Evolutionary conservation across 163 green algal genomes (phyloP), one percentile per base, ranked within the genome.

Genomic region (Chlamydomonas reinhardtii): DNA sequence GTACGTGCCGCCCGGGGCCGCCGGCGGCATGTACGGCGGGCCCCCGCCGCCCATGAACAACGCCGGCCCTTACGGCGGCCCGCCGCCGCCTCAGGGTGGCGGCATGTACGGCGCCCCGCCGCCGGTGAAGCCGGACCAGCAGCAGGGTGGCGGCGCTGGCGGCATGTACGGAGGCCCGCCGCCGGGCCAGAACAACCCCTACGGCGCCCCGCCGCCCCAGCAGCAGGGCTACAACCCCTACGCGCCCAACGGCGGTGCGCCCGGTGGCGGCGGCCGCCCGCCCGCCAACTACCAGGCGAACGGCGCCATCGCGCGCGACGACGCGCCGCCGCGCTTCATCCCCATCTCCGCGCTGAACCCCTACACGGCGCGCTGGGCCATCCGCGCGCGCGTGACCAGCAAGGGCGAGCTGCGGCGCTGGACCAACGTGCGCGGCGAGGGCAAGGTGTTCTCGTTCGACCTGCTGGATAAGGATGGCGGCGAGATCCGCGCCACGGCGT

Each of bases 381-480:
- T 99, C 89, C 52, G 66, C 14, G 86, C 92, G 20, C 91, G 97
- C 31, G 95, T 98, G 39, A 98, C 96, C 17, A 84, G 88, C 74
- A 98, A 98, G 90, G 85, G 89, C 20, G 96, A 98, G 70, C 91
- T 99, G 27, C 92, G 95, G 27, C 94, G 90, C 79, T 99, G 94
- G 85, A 85, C 87, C 88, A 98, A 98, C 84, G 84, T 91, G 24
- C 92, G 92, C 4, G 95, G 95, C 24, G 95, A 98, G 75, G 97
- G 97, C 62, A 96, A 96, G 87, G 93, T 99, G 34, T 98, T 99
- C 89, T 96, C 85, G 71, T 99, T 99, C 84, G 97, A 99, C 89
- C 84, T 99, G 66, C 82, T 99, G 66, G 98, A 99, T 86, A 83
- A 84, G 19, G 88, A 97, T 0, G 95, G 97, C 20, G 95, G 96